A percentile compares a stretch with the other conserved stretches of the same genome.
phyloP scores from a whole-genome alignment of 495 filamentous ascomycete species.

The Jackrogersella multiformis region DNA sequence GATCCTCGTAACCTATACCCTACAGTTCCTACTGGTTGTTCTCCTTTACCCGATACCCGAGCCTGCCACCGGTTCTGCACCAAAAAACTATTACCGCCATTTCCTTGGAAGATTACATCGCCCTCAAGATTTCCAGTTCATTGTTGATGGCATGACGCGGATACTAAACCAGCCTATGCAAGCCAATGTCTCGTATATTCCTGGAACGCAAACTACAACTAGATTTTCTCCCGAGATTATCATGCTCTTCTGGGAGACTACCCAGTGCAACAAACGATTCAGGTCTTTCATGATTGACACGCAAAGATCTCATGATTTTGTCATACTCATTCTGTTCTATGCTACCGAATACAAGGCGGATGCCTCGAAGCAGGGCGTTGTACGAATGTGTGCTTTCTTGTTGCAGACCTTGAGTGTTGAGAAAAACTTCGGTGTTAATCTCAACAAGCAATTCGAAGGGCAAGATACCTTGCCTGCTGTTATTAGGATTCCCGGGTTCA shows the following conservation, averaged over 20 bases:
- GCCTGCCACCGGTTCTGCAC: constrained; percentile 62
- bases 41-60: constrained; percentile 93
- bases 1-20: constrained; percentile 86
- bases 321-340: constrained; percentile 91
- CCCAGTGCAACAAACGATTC: constrained; percentile 98
- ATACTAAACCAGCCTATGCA: constrained; percentile 93
- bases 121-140: constrained; percentile 96
- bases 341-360: constrained; percentile 87
- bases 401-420: constrained; percentile 95
- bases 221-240: constrained; percentile 96
- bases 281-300: constrained; percentile 97
- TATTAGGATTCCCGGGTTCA: constrained; percentile 84
- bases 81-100: constrained; percentile 92
- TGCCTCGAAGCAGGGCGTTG: constrained; percentile 87
- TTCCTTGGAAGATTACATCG: constrained; percentile 91
- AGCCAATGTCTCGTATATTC: constrained; percentile 85
- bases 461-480: constrained; percentile 86
- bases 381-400: constrained; percentile 96
- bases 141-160: constrained; percentile 94
- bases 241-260: constrained; percentile 96
- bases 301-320: constrained; percentile 90
- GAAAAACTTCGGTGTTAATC: constrained; percentile 85
- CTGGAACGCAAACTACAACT: constrained; percentile 80
- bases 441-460: constrained; percentile 88
- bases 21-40: constrained; percentile 89